Conservation (phyloP, 768 basidiomycete genomes). For the Lactarius psammicola region DNA sequence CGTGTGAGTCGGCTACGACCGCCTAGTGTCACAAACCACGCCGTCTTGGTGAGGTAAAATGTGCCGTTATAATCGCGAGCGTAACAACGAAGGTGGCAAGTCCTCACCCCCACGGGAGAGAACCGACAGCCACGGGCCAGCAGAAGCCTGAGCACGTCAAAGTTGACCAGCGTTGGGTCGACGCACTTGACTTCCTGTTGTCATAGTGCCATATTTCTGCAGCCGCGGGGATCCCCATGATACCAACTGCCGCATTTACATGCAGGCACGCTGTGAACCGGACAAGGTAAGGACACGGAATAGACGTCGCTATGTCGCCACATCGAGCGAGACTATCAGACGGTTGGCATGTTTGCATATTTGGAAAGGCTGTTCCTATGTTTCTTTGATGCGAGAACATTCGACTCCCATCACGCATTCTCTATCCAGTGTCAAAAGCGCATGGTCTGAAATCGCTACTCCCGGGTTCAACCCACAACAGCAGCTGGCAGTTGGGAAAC, state of each 20-base stretch:
- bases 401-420: not conserved
- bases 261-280: not conserved
- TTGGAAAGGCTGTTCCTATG: not conserved
- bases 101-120: not conserved
- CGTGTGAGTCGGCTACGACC: conserved; percentile 5
- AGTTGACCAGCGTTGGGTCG: not conserved
- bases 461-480: not conserved
- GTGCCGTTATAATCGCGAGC: not conserved
- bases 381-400: conserved; percentile 9
- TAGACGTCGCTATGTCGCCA: conserved; percentile 1
- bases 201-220: not conserved
- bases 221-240: not conserved
- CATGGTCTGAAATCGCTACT: not conserved
- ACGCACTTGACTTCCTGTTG: conserved; percentile 2
- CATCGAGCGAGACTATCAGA: not conserved
- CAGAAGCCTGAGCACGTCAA: not conserved
- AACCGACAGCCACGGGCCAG: not conserved
- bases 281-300: not conserved
- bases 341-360: not conserved
- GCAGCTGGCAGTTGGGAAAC: not conserved
- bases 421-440: not conserved
- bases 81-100: not conserved
- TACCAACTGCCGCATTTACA: not conserved
- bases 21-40: not conserved
- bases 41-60: not conserved